phyloP scores from a whole-genome alignment of 306 rosid genomes.

The Corylus americana region DNA sequence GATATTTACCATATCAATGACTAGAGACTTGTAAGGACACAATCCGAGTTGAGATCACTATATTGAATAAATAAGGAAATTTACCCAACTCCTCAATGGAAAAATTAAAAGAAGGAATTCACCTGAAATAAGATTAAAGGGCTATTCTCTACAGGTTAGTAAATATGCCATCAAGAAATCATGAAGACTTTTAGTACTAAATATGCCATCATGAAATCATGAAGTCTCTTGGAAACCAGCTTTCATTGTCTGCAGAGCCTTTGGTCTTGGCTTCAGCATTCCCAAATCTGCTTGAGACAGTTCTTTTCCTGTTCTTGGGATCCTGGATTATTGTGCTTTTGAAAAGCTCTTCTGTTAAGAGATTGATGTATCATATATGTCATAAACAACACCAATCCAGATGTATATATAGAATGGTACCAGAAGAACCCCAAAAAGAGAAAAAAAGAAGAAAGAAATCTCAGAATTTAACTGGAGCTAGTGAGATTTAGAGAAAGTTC shows the following conservation, averaged over 20 bases:
- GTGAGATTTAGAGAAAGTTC: neutral
- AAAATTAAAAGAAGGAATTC: neutral
- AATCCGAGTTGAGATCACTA: neutral
- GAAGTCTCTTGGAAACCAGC: neutral
- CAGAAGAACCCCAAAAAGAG: neutral
- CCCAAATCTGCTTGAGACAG: neutral
- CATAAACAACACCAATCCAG: neutral
- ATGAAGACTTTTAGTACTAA: neutral
- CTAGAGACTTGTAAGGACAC: neutral
- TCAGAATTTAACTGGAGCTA: neutral
- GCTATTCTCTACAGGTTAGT: constrained; percentile 3
- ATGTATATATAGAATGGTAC: too few relatives aligned
- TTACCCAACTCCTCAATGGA: neutral
- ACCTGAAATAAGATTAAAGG: neutral
- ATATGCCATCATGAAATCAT: neutral
- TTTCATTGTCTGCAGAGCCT: neutral
- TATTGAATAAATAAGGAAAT: neutral
- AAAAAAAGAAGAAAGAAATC: neutral
- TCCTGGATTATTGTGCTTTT: constrained; percentile 13
- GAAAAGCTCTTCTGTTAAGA: neutral
- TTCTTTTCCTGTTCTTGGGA: neutral
- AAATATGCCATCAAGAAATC: neutral
- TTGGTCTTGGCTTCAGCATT: constrained; percentile 3
- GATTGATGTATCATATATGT: neutral
- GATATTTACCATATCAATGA: neutral